phyloP scores from a whole-genome alignment of 2,329 filamentous ascomycete genomes.

The Neopestalotiopsis sp. region DNA sequence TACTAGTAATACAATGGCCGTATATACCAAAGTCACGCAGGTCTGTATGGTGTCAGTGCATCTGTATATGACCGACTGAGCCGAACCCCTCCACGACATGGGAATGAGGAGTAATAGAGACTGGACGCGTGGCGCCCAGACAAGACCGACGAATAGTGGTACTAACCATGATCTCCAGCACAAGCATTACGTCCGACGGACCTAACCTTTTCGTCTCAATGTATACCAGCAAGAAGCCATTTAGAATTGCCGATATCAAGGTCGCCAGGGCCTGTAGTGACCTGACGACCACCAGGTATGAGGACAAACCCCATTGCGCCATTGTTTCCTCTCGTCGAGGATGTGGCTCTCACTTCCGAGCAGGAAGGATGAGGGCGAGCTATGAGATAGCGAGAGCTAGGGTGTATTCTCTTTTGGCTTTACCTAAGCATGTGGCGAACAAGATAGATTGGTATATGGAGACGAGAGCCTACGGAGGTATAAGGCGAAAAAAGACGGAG shows the following conservation, averaged over 20 bases:
- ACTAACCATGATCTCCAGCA: constrained; percentile 43
- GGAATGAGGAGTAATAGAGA: neutral
- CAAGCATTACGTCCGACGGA: constrained; percentile 33
- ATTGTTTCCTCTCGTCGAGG: constrained; percentile 19
- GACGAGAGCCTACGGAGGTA: neutral
- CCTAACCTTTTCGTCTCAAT: constrained; percentile 34
- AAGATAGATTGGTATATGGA: neutral
- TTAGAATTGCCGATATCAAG: constrained; percentile 37
- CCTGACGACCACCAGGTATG: constrained; percentile 40
- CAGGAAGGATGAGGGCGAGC: neutral
- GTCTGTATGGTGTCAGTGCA: constrained; percentile 30
- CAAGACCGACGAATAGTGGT: neutral
- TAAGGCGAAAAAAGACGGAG: neutral
- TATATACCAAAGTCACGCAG: constrained; percentile 37
- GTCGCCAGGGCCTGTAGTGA: constrained; percentile 37
- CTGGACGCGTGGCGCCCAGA: neutral
- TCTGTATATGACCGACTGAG: neutral
- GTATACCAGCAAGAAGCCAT: constrained; percentile 41
- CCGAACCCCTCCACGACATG: neutral
- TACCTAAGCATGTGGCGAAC: constrained; percentile 16
- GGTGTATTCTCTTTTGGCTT: neutral
- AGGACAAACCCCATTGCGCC: constrained; percentile 36
- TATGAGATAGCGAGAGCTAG: neutral
- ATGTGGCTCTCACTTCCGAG: neutral
- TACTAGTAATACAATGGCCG: constrained; percentile 37